phyloP scores from a whole-genome alignment of 1,284 basidiomycete genomes.

The Leccinum discolor region DNA sequence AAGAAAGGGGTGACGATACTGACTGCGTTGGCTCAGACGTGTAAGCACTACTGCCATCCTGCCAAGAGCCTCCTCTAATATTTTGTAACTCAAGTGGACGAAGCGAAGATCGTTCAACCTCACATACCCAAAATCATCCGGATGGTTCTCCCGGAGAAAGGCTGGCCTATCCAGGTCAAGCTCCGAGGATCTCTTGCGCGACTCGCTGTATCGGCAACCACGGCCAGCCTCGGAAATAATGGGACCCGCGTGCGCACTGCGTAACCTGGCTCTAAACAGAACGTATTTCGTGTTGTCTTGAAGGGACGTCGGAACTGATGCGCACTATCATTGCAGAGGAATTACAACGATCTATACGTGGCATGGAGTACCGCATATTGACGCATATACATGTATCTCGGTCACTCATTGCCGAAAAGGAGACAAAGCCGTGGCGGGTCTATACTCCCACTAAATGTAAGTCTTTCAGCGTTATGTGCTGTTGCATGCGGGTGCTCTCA shows the following conservation, averaged over 20 bases:
- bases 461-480: background rate
- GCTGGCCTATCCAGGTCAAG: too few relatives aligned
- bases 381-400: background rate
- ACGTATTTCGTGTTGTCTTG: background rate
- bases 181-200: background rate
- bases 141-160: too few relatives aligned
- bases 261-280: background rate
- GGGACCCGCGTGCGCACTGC: conserved; percentile 12
- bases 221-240: conserved; percentile 21
- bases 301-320: background rate
- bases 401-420: background rate
- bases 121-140: too few relatives aligned
- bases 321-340: background rate
- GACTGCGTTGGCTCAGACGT: background rate
- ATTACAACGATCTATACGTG: background rate
- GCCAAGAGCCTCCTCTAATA: too few relatives aligned
- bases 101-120: too few relatives aligned
- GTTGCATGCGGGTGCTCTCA: too few relatives aligned
- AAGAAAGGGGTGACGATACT: background rate
- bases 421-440: background rate
- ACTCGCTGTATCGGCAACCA: background rate
- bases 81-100: too few relatives aligned
- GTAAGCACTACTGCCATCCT: background rate
- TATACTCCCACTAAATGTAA: background rate
- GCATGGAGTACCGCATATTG: background rate